Evolutionary conservation across 2,329 filamentous ascomycete species (phyloP), one percentile per base, ranked within the genome.

Genomic region (Fusarium sp.): DNA sequence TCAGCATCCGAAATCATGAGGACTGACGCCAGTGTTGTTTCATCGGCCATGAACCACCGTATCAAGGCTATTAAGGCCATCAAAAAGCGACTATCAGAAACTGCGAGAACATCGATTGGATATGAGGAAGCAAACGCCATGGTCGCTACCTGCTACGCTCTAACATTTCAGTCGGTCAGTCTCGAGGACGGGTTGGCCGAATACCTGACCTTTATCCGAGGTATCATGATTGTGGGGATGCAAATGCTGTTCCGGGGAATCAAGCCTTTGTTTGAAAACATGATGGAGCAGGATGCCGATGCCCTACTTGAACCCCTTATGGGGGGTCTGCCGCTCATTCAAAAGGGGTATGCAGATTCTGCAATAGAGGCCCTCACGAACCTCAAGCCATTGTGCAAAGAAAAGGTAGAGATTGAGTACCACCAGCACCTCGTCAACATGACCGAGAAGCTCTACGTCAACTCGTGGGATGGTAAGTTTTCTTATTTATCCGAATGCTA

Each of bases 1-100:
- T 84, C 90, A 2, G 91, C 91, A 33, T 92, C 90, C 1, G 88
- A 92, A 67, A 83, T 92, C 6, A 84, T 85, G 70, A 78, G 79
- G 6, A 77, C 81, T 1, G 87, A 86, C 60, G 76, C 83, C 3
- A 83, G 82, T 62, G 83, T 92, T 19, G 77, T 84, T 15, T 80
- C 84, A 15, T 83, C 86, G 31, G 89, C 90, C 42, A 87, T 92
- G 79, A 81, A 81, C 36, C 90, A 92, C 76, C 88, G 90, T 21
- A 80, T 91, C 53, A 87, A 90, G 61, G 89, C 91, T 7, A 87
- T 92, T 71, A 85, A 84, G 62, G 84, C 87, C 7, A 87, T 90
- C 70, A 89, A 90, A 75, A 84, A 84, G 67, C 82, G 84, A 1
- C 77, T 91, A 4, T 75, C 80, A 13, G 80, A 82, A 46, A 78